Evolutionary conservation across 495 filamentous ascomycete genomes (phyloP).

Genomic region (Penicillium malachiteum): DNA sequence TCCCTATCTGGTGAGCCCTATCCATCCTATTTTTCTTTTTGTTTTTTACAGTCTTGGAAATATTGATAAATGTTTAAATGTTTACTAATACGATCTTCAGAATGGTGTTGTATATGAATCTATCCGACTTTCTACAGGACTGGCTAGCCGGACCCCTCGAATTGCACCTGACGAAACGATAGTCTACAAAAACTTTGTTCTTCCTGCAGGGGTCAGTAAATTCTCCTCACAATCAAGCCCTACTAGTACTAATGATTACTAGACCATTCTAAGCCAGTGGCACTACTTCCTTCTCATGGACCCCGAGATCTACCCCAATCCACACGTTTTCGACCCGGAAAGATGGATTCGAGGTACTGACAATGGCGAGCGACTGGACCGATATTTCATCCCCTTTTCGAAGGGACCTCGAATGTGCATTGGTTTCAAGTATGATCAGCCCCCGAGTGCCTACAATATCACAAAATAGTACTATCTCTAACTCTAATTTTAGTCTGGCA

Average conservation of each 20-base stretch:
- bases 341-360: constrained; percentile 44
- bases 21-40: not conserved
- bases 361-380: constrained; percentile 31
- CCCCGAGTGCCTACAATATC: no score
- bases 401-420: constrained; percentile 44
- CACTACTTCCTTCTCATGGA: constrained; percentile 47
- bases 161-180: constrained; percentile 42
- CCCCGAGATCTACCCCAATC: constrained; percentile 47
- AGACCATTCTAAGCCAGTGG: constrained; percentile 47
- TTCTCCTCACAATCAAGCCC: constrained; percentile 14
- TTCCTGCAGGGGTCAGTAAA: constrained; percentile 31
- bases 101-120: constrained; percentile 45
- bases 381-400: constrained; percentile 40
- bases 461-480: not conserved
- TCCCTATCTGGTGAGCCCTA: constrained; percentile 43
- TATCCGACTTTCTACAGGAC: constrained; percentile 44
- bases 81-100: constrained; percentile 14
- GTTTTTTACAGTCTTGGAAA: no score
- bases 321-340: constrained; percentile 48
- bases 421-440: constrained; percentile 34
- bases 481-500: constrained; percentile 31
- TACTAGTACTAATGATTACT: not conserved
- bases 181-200: constrained; percentile 38
- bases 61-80: no score
- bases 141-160: constrained; percentile 38